phyloP scores from a whole-genome alignment of 768 basidiomycete species.

The Tylopilus sp. region DNA sequence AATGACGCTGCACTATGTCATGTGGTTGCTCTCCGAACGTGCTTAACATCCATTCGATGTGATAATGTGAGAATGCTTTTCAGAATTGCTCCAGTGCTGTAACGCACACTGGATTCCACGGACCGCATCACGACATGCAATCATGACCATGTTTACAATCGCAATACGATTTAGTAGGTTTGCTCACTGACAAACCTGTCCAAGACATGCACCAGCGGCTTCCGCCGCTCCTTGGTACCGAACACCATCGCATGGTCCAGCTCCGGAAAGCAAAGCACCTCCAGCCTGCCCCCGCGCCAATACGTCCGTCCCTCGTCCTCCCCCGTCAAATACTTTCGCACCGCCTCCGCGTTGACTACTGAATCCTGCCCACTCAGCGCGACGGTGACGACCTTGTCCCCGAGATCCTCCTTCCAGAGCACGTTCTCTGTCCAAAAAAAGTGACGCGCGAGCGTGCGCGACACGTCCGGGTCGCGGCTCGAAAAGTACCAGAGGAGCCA shows the following conservation, averaged over 20 bases:
- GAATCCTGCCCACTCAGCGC: slow-evolving; percentile 40
- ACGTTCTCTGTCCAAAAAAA: slow-evolving; percentile 68
- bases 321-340: slow-evolving; percentile 40
- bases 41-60: too few relatives aligned
- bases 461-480: slow-evolving; percentile 59
- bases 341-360: slow-evolving; percentile 38
- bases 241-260: slow-evolving; percentile 44
- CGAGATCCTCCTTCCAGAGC: slow-evolving; percentile 57
- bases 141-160: too few relatives aligned
- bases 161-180: too few relatives aligned
- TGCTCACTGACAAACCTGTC: slow-evolving; percentile 24
- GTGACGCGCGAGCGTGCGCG: slow-evolving; percentile 52
- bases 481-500: slow-evolving; percentile 71
- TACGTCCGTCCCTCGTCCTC: slow-evolving; percentile 15
- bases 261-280: slow-evolving; percentile 38
- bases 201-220: slow-evolving; percentile 32
- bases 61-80: too few relatives aligned
- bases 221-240: slow-evolving; percentile 25
- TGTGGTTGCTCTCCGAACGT: too few relatives aligned
- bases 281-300: slow-evolving; percentile 32
- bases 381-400: slow-evolving; percentile 30
- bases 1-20: too few relatives aligned
- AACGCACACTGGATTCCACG: too few relatives aligned
- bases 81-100: too few relatives aligned
- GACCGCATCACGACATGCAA: too few relatives aligned